Percentiles rank a stretch among this genome's conserved stretches.
These are phyloP conservation scores for Pyrus communis DNA, from an alignment of 306 rosid species.

Conservation along the genomic window DNA sequence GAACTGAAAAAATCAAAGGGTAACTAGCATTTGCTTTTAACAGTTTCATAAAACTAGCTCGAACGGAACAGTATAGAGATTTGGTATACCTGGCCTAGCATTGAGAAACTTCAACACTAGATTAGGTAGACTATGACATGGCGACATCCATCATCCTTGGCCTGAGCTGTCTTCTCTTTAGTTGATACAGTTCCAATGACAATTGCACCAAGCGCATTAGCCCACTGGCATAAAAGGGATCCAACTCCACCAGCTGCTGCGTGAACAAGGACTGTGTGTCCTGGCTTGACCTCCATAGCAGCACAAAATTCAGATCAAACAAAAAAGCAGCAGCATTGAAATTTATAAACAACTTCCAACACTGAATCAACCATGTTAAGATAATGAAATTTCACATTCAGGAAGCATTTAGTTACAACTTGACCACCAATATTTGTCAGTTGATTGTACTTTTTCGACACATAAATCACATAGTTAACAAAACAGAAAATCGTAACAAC, in stretches of 20 bases:
- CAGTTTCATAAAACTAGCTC: neutral
- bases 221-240: slow-evolving; percentile 94
- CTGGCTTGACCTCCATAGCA: slow-evolving; percentile 57
- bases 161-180: slow-evolving; percentile 81
- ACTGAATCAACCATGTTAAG: neutral
- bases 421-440: no score
- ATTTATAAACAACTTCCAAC: no score
- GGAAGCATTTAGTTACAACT: neutral
- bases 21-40: neutral
- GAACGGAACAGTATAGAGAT: neutral
- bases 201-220: slow-evolving; percentile 81
- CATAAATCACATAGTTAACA: no score
- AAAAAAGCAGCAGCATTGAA: neutral
- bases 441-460: no score
- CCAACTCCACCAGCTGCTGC: slow-evolving; percentile 99
- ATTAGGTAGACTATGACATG: slow-evolving; percentile 46
- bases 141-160: slow-evolving; percentile 88
- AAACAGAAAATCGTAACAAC: slow-evolving; percentile 15
- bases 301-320: neutral
- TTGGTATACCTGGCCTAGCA: neutral
- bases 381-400: neutral
- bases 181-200: slow-evolving; percentile 85
- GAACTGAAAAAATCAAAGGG: neutral
- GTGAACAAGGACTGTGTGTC: slow-evolving; percentile 70
- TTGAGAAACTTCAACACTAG: neutral